These are phyloP conservation scores for Silene latifolia DNA, from an alignment of 148 eudicot genomes.

Conservation along the genomic window DNA sequence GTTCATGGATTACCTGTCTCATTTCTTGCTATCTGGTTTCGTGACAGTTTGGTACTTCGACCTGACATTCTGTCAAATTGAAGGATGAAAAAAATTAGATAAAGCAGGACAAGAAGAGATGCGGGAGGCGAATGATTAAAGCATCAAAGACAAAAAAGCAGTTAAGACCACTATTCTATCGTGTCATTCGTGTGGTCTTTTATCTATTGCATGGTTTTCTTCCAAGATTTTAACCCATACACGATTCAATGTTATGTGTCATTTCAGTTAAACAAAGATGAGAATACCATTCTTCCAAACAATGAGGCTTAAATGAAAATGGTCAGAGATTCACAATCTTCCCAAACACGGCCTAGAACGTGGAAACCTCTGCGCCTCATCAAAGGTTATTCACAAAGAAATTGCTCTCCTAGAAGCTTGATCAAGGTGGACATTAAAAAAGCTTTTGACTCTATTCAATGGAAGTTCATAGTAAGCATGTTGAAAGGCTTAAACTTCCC, in stretches of 20 bases:
- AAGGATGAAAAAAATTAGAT: not conserved
- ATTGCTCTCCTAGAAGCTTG: too few species aligned
- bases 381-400: too few species aligned
- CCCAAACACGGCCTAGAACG: too few species aligned
- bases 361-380: too few species aligned
- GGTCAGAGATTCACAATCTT: too few species aligned
- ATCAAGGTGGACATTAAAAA: too few species aligned
- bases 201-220: not conserved
- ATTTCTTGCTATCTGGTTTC: conserved; percentile 31
- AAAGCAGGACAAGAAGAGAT: not conserved
- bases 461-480: too few species aligned
- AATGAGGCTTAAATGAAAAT: too few species aligned
- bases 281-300: too few species aligned
- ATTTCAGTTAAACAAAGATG: not conserved
- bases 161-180: not conserved
- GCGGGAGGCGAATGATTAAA: not conserved
- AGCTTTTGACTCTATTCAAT: too few species aligned
- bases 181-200: not conserved
- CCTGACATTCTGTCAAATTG: conserved; percentile 63
- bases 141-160: not conserved
- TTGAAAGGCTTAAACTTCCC: too few species aligned
- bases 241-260: not conserved
- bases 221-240: not conserved
- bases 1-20: conserved; percentile 26
- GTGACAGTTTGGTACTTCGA: conserved; percentile 54